A percentile compares a stretch with the other conserved stretches of the same genome.
Evolutionary conservation across 2,329 filamentous ascomycete species (phyloP).

Genomic region (Chaetothyriales sp.): DNA sequence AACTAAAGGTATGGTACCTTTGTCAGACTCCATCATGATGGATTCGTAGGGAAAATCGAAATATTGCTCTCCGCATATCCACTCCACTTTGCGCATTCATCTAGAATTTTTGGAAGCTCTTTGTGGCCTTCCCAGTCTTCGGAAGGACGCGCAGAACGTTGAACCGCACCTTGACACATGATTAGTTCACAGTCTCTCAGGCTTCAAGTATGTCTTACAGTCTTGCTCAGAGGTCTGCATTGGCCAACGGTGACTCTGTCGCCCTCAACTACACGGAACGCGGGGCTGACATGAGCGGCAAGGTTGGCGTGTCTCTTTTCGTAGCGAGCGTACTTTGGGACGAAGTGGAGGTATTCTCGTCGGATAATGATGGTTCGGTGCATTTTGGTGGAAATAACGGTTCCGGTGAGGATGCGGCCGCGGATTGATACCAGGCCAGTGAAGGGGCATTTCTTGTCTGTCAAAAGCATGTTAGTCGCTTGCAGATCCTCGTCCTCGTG

Average conservation of each 20-base stretch:
- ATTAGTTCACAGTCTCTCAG: not conserved
- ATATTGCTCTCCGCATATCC: constrained; percentile 17
- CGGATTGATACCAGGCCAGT: constrained; percentile 98
- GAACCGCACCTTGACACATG: constrained; percentile 65
- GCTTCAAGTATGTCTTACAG: constrained; percentile 49
- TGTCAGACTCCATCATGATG: not conserved
- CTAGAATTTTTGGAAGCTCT: constrained; percentile 99
- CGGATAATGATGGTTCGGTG: constrained; percentile 99
- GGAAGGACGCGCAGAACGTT: constrained; percentile 98
- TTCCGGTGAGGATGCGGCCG: constrained; percentile 98
- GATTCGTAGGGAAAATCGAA: constrained; percentile 5
- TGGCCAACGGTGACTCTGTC: constrained; percentile 98
- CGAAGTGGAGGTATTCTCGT: constrained; percentile 98
- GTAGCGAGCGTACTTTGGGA: constrained; percentile 99
- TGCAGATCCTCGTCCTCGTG: constrained; percentile 2
- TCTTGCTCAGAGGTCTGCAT: constrained; percentile 98
- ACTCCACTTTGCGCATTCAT: constrained; percentile 18
- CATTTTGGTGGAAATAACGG: constrained; percentile 99
- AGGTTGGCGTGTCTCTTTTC: constrained; percentile 99
- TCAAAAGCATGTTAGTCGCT: constrained; percentile 18
- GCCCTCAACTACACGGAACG: constrained; percentile 99
- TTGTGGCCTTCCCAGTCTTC: constrained; percentile 91
- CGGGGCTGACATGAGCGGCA: constrained; percentile 93
- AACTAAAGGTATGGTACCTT: not conserved
- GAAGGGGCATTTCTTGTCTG: constrained; percentile 99